Base-by-base conservation (phyloP, 805 yeast genomes). In the Nakazawaea peltata region DNA sequence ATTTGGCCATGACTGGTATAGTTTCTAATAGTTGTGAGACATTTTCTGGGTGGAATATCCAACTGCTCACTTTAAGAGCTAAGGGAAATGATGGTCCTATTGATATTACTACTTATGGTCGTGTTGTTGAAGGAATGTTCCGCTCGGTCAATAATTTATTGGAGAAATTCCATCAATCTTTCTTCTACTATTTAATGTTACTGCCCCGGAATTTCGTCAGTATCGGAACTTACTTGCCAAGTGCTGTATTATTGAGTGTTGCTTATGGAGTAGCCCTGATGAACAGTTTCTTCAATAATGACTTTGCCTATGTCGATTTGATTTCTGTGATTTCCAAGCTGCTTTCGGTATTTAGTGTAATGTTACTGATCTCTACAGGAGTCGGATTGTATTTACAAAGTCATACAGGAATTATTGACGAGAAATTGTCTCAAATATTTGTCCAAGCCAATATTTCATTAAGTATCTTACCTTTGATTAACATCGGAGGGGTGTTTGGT, bases 111-210 rank as follows among this genome's bases (percentile, higher is more conserved):
- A 86, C 92, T 18, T 80, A 82, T 54, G 98, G 97, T 4, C 73
- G 97, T 53, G 69, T 90, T 3, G 72, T 86, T 14, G 99, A 92
- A 57, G 85, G 94, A 2, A 64, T 81, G 7, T 78, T 88, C 51
- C 71, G 98, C 41, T 78, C 95, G 0, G 82, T 92, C 25, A 92
- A 92, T 61, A 92, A 92, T 53, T 66, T 92, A 45, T 64, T 90
- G 26, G 99, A 92, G 55, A 94, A 90, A 54, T 90, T 90, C 58
- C 99, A 92, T 57, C 99, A 92, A 58, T 85, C 96, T 1, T 92
- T 87, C 50, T 92, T 92, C 65, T 92, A 88, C 52, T 92, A 90
- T 59, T 67, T 90, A 45, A 54, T 92, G 59, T 57, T 92, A 33
- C 73, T 85, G 0, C 94, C 97, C 17, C 62, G 69, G 38, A 56